Evolutionary conservation across 2,329 filamentous ascomycete species (phyloP).

Genomic region (Colletotrichum lupini): DNA sequence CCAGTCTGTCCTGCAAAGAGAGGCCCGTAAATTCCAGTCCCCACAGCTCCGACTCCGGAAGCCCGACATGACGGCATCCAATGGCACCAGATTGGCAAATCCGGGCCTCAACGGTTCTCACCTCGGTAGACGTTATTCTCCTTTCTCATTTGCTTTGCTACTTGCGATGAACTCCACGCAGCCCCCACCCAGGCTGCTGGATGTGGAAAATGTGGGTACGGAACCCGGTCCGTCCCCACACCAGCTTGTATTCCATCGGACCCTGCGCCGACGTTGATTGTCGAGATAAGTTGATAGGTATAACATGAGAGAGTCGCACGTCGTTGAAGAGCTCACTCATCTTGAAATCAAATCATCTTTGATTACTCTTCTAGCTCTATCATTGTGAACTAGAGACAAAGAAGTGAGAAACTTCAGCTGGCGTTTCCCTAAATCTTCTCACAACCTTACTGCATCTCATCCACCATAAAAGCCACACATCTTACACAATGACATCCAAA

Average conservation of each 20-base stretch:
- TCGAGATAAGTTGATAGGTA: neutral
- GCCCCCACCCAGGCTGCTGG: neutral
- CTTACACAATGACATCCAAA: slow-evolving; percentile 2
- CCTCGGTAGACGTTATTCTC: neutral
- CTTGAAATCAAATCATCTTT: neutral
- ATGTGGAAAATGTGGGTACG: neutral
- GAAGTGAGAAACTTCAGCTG: too few species aligned
- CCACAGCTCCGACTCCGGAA: neutral
- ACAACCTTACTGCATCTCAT: neutral
- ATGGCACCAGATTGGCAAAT: neutral
- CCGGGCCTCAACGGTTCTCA: neutral
- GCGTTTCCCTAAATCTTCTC: too few species aligned
- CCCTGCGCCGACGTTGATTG: neutral
- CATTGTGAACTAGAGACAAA: too few species aligned
- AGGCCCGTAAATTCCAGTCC: neutral
- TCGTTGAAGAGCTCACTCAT: neutral
- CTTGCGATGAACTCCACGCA: neutral
- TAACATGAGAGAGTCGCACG: neutral
- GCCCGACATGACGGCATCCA: neutral
- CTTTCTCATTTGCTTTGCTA: neutral
- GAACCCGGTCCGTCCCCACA: neutral
- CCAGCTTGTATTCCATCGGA: neutral
- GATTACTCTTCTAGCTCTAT: too few species aligned
- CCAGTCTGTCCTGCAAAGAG: neutral
- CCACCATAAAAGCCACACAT: neutral